Conservation (phyloP, 2,329 filamentous ascomycete species). For the Sporothrix brunneoviolacea region DNA sequence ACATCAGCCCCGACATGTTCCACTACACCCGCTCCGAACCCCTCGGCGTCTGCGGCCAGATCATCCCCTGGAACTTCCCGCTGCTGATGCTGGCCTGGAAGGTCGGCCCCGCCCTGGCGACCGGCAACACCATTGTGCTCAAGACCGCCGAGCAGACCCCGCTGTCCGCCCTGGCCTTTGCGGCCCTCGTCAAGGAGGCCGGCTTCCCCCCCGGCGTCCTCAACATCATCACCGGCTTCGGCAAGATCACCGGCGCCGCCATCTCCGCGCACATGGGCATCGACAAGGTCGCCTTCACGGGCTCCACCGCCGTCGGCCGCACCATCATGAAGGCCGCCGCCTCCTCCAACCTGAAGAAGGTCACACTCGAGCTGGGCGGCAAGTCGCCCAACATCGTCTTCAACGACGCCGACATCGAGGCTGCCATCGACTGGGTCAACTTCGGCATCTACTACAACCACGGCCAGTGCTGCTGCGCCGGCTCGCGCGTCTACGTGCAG, state of each 20-base stretch:
- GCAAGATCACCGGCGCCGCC: constrained; percentile 70
- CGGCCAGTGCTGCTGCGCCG: constrained; percentile 64
- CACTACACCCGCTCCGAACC: constrained; percentile 79
- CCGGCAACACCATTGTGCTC: constrained; percentile 65
- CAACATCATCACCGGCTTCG: constrained; percentile 73
- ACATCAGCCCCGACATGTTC: constrained; percentile 71
- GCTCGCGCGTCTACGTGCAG: constrained; percentile 79
- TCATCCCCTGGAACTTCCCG: constrained; percentile 87
- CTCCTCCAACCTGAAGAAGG: constrained; percentile 72
- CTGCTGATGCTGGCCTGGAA: constrained; percentile 80
- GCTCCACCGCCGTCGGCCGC: constrained; percentile 66
- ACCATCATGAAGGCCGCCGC: constrained; percentile 76
- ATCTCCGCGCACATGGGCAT: constrained; percentile 71
- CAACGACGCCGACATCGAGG: constrained; percentile 68
- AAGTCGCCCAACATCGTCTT: constrained; percentile 79
- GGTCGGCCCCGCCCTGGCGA: constrained; percentile 65
- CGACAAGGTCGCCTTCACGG: constrained; percentile 80
- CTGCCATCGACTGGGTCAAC: constrained; percentile 73
- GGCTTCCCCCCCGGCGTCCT: constrained; percentile 73
- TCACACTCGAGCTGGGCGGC: constrained; percentile 72
- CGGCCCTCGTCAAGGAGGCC: constrained; percentile 62
- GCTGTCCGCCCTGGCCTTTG: constrained; percentile 60
- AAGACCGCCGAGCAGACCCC: constrained; percentile 75
- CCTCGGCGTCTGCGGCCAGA: constrained; percentile 75
- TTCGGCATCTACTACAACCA: constrained; percentile 61